These are phyloP conservation scores for Alternaria sp. DNA, from an alignment of 2,329 filamentous ascomycete species.

Conservation along the genomic window DNA sequence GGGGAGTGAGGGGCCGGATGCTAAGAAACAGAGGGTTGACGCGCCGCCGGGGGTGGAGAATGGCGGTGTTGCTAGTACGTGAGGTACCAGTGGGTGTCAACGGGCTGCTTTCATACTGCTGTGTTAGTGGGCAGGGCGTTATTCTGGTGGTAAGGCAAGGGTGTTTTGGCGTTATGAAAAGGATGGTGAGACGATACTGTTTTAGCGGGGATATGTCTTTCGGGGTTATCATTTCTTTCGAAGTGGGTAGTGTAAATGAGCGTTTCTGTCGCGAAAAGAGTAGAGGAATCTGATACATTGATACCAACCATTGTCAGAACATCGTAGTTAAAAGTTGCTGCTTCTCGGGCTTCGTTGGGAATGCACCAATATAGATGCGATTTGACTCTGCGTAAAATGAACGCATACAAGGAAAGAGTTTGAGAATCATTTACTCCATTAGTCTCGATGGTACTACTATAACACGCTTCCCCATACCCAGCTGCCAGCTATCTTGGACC, in stretches of 20 bases:
- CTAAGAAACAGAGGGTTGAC: slow-evolving; percentile 51
- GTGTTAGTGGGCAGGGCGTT: neutral
- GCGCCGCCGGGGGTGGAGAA: slow-evolving; percentile 29
- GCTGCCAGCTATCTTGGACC: neutral
- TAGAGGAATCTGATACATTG: neutral
- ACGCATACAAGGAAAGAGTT: too few relatives aligned
- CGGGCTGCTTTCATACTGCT: neutral
- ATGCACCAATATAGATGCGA: neutral
- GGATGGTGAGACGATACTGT: neutral
- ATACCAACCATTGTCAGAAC: neutral
- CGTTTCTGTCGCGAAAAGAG: neutral
- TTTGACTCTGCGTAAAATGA: neutral
- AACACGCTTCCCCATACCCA: neutral
- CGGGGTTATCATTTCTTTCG: neutral
- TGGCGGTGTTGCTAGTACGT: slow-evolving; percentile 6
- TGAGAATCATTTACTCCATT: neutral
- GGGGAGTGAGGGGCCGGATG: slow-evolving; percentile 39
- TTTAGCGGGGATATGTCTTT: neutral
- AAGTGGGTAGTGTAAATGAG: neutral
- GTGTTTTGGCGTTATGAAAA: neutral
- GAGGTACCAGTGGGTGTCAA: neutral
- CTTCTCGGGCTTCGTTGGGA: neutral
- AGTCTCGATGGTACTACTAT: neutral
- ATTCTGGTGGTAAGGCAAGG: neutral
- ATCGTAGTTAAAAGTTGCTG: too few relatives aligned